phyloP scores from a whole-genome alignment of 352 stramenopile genomes.

The Pythium aquatile region DNA sequence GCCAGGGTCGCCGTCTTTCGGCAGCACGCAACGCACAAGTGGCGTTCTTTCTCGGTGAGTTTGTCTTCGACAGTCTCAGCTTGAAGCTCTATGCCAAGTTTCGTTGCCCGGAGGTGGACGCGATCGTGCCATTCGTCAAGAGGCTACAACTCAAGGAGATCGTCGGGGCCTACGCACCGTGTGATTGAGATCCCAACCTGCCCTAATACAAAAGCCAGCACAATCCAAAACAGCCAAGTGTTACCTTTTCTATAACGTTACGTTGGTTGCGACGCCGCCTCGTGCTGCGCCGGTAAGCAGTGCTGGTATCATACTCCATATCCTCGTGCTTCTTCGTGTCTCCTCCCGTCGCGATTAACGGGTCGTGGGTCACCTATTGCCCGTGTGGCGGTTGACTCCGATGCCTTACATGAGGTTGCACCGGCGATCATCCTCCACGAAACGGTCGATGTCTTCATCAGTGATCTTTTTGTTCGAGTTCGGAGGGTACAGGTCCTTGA shows the following conservation, averaged over 20 bases:
- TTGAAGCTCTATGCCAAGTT: slow-evolving; percentile 68
- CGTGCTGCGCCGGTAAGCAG: not conserved
- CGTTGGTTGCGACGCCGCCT: slow-evolving; percentile 1
- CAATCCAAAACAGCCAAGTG: slow-evolving; percentile 15
- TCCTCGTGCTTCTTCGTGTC: slow-evolving; percentile 1
- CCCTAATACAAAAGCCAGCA: slow-evolving; percentile 11
- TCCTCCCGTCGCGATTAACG: not conserved
- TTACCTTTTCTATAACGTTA: slow-evolving; percentile 32
- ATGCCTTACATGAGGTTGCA: slow-evolving; percentile 79
- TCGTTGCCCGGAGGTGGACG: slow-evolving; percentile 47
- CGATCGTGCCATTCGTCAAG: slow-evolving; percentile 65
- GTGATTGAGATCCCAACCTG: slow-evolving; percentile 30
- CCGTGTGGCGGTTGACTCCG: not conserved
- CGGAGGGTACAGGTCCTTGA: slow-evolving; percentile 84
- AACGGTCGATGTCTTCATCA: slow-evolving; percentile 87
- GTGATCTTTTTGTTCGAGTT: slow-evolving; percentile 87
- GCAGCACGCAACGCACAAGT: not conserved
- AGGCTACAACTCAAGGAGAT: slow-evolving; percentile 76
- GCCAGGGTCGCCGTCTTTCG: not conserved
- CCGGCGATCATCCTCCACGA: slow-evolving; percentile 83
- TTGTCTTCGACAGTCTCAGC: slow-evolving; percentile 69
- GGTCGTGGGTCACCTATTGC: slow-evolving; percentile 1
- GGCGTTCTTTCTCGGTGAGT: slow-evolving; percentile 59
- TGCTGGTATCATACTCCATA: not conserved
- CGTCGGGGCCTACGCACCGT: slow-evolving; percentile 62